A percentile compares a stretch with the other conserved stretches of the same genome.
Evolutionary conservation across 202 grass and related monocot genomes (phyloP).

Genomic region (Zizania palustris): DNA sequence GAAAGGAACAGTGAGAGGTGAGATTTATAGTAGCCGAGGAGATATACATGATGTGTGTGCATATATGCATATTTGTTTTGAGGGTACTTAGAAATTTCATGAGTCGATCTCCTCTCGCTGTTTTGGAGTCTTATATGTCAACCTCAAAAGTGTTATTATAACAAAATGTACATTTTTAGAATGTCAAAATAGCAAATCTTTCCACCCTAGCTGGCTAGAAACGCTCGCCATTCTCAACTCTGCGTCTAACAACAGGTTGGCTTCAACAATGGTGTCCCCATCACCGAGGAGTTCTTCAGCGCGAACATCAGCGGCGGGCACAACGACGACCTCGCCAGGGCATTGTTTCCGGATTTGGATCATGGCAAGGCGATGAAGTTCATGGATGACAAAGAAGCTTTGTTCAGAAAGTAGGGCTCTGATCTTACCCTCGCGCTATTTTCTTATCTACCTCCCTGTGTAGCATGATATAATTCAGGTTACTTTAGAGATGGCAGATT

Average conservation of each 20-base stretch:
- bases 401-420: slow-evolving; percentile 62
- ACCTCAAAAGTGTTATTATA: too few species aligned
- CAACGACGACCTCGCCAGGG: slow-evolving; percentile 58
- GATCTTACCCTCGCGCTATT: not conserved
- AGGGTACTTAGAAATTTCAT: too few species aligned
- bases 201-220: too few species aligned
- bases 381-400: slow-evolving; percentile 71
- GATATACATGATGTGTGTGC: too few species aligned
- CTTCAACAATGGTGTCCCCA: slow-evolving; percentile 64
- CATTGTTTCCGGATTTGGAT: slow-evolving; percentile 69
- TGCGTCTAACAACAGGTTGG: slow-evolving; percentile 38
- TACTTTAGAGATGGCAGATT: not conserved
- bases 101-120: too few species aligned
- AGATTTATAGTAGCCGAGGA: too few species aligned
- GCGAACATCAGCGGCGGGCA: slow-evolving; percentile 69
- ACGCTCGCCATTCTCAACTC: not conserved
- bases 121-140: too few species aligned
- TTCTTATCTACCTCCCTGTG: not conserved
- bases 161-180: too few species aligned
- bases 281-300: slow-evolving; percentile 78
- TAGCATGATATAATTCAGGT: not conserved
- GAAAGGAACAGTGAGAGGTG: too few species aligned
- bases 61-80: too few species aligned
- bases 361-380: slow-evolving; percentile 60
- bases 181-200: too few species aligned